Evolutionary conservation across 257 asterid species (phyloP).

Genomic region (Datura wrightii): DNA sequence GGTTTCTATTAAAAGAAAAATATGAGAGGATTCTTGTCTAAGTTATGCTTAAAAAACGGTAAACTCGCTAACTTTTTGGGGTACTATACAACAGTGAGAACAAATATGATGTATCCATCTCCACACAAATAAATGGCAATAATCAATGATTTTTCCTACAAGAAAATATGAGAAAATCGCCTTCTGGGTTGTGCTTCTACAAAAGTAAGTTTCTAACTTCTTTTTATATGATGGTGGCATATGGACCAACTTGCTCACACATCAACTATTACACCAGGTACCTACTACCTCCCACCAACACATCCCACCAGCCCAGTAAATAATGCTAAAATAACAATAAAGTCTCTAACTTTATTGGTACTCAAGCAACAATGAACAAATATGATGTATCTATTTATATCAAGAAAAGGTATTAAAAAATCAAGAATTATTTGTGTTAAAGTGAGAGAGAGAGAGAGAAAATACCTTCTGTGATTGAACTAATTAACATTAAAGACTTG

Average conservation of each 20-base stretch:
- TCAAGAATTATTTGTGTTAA: no score
- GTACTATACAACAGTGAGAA: slow-evolving; percentile 23
- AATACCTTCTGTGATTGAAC: no score
- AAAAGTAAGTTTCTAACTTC: neutral
- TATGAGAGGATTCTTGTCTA: neutral
- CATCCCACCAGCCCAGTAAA: neutral
- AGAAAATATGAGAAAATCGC: neutral
- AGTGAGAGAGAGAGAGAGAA: no score
- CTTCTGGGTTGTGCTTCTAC: neutral
- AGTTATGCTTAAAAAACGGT: slow-evolving; percentile 20
- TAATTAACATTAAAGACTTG: no score
- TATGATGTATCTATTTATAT: no score
- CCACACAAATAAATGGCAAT: neutral
- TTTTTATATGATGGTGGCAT: neutral
- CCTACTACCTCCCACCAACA: neutral
- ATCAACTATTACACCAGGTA: neutral
- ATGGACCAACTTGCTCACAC: neutral
- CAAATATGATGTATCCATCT: neutral
- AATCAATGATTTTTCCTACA: neutral
- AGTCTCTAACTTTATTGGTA: slow-evolving; percentile 29
- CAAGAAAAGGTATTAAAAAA: no score
- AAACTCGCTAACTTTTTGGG: slow-evolving; percentile 7
- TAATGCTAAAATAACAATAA: slow-evolving; percentile 29
- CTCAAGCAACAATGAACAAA: neutral
- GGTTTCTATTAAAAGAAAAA: neutral